A percentile compares a stretch with the other conserved stretches of the same genome.
Evolutionary conservation across 2,329 filamentous ascomycete species (phyloP).

Genomic region (Trichoderma hamatum): DNA sequence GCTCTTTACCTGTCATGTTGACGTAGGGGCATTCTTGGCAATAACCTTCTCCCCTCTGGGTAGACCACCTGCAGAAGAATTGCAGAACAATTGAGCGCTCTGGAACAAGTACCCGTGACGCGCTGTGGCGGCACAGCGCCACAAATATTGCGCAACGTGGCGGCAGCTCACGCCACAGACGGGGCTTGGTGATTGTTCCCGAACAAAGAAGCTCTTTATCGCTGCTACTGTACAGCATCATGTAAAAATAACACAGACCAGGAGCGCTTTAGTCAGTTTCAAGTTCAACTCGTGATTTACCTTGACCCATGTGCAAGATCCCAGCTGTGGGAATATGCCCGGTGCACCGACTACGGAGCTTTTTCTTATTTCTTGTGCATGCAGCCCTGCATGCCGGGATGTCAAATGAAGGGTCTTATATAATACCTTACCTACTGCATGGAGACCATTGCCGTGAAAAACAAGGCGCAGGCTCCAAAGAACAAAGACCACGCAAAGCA

Average conservation of each 20-base stretch:
- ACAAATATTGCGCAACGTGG: slow-evolving; percentile 5
- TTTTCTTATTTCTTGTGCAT: not conserved
- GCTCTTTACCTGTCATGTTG: not conserved
- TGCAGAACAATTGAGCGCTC: not conserved
- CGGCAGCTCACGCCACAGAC: slow-evolving; percentile 2
- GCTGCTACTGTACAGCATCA: not conserved
- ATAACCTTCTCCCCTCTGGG: not conserved
- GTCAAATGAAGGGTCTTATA: not conserved
- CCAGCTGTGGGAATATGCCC: not conserved
- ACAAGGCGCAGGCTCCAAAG: no score
- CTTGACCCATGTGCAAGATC: not conserved
- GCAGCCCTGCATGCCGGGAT: not conserved
- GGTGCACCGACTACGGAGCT: not conserved
- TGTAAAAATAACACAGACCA: not conserved
- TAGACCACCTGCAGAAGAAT: not conserved
- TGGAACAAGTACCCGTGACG: not conserved
- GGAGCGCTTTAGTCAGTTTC: not conserved
- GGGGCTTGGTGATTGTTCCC: not conserved
- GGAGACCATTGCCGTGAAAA: not conserved
- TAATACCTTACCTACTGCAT: no score
- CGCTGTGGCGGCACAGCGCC: slow-evolving; percentile 13
- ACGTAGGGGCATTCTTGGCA: not conserved
- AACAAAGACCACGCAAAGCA: not conserved
- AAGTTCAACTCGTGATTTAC: not conserved
- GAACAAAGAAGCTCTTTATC: not conserved